Conservation (phyloP, 2,329 filamentous ascomycete genomes). For the Tolypocladium endophyticum region DNA sequence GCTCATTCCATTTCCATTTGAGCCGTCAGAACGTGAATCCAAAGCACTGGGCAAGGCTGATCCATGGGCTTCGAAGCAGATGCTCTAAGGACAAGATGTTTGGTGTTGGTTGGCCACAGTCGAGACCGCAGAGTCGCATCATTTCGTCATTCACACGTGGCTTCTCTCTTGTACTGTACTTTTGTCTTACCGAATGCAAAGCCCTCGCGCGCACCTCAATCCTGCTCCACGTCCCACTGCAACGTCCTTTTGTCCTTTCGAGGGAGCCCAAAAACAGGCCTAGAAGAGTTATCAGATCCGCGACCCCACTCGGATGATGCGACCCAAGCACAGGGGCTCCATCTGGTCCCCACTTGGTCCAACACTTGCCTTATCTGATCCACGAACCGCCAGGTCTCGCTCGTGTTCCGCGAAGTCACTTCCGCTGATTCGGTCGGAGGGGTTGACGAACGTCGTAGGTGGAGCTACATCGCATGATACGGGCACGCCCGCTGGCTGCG, state of each 20-base stretch:
- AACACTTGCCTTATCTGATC: neutral
- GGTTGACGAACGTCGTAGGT: neutral
- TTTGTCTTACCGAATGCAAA: neutral
- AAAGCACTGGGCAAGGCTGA: neutral
- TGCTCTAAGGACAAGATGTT: neutral
- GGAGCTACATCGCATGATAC: neutral
- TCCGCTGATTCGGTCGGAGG: neutral
- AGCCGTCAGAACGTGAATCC: neutral
- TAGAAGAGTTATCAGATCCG: conserved; percentile 1
- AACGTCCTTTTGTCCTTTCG: neutral
- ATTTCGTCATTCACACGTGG: neutral
- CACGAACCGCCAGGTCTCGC: neutral
- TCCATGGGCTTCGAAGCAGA: neutral
- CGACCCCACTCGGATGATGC: neutral
- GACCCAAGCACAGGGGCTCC: neutral
- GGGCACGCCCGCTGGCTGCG: neutral
- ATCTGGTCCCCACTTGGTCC: neutral
- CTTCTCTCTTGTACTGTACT: neutral
- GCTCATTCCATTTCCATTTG: neutral
- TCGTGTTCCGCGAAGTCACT: neutral
- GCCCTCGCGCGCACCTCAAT: neutral
- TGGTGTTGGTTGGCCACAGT: neutral
- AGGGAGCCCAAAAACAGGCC: neutral
- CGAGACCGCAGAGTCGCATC: neutral
- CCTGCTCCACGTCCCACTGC: neutral